phyloP scores from a whole-genome alignment of 441 rosid species.

The California macrophylla region DNA sequence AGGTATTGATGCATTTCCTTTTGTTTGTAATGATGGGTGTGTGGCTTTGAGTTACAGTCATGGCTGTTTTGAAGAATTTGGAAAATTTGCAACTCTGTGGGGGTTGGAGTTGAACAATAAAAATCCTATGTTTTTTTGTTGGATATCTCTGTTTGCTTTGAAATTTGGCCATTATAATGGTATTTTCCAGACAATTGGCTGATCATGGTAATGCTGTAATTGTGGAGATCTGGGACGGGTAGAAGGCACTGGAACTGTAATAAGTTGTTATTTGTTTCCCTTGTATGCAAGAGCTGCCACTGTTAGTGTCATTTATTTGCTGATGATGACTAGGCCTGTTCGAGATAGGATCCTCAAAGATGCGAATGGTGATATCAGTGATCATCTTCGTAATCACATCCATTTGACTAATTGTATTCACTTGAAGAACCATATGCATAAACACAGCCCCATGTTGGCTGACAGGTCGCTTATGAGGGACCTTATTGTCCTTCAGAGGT shows the following conservation, averaged over 20 bases:
- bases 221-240: conserved; percentile 29
- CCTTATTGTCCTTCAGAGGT: conserved; percentile 79
- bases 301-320: conserved; percentile 25
- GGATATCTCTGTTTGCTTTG: conserved; percentile 15
- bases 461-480: conserved; percentile 83
- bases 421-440: conserved; percentile 96
- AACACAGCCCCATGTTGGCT: conserved; percentile 68
- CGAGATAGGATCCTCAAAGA: conserved; percentile 74
- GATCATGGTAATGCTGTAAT: conserved; percentile 18
- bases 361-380: conserved; percentile 55
- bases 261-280: conserved; percentile 32
- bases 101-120: neutral
- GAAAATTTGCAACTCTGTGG: conserved; percentile 13
- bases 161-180: conserved; percentile 20
- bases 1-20: conserved; percentile 15
- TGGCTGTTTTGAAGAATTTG: conserved; percentile 7
- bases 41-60: neutral
- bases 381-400: conserved; percentile 91
- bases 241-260: conserved; percentile 29
- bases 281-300: conserved; percentile 21
- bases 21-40: conserved; percentile 14
- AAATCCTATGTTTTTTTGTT: neutral
- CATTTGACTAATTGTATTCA: conserved; percentile 94
- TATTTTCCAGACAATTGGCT: conserved; percentile 4
- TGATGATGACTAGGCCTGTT: conserved; percentile 73